A percentile compares a stretch with the other conserved stretches of the same genome.
These are phyloP conservation scores for Neospermospora avenae DNA, from an alignment of 2,329 filamentous ascomycete genomes.

Conservation along the genomic window DNA sequence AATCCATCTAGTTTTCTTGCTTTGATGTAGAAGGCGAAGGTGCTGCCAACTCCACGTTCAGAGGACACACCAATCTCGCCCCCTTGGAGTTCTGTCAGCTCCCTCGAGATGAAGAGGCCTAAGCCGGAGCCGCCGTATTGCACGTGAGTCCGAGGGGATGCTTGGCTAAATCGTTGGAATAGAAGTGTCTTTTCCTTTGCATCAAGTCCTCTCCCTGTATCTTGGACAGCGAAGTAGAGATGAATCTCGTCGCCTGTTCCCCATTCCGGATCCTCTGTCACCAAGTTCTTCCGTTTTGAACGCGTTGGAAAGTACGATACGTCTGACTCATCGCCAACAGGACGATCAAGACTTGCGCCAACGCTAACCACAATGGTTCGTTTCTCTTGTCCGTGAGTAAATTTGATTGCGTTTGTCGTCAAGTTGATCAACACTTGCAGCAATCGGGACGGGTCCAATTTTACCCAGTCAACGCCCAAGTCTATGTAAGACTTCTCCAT, in stretches of 20 bases:
- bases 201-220: slow-evolving; percentile 72
- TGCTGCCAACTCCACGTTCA: slow-evolving; percentile 64
- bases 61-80: slow-evolving; percentile 75
- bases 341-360: slow-evolving; percentile 28
- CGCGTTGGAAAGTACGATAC: slow-evolving; percentile 37
- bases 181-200: slow-evolving; percentile 69
- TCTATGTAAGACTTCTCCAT: slow-evolving; percentile 65
- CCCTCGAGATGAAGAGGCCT: slow-evolving; percentile 75
- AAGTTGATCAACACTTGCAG: slow-evolving; percentile 81
- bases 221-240: slow-evolving; percentile 69
- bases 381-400: slow-evolving; percentile 65
- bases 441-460: slow-evolving; percentile 71
- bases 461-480: slow-evolving; percentile 67
- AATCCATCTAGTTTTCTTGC: slow-evolving; percentile 21
- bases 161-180: slow-evolving; percentile 78
- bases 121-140: slow-evolving; percentile 78
- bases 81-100: slow-evolving; percentile 75
- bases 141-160: slow-evolving; percentile 74
- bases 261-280: slow-evolving; percentile 48
- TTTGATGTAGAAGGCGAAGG: slow-evolving; percentile 68
- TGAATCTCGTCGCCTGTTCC: slow-evolving; percentile 68
- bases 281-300: slow-evolving; percentile 29
- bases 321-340: slow-evolving; percentile 47
- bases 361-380: slow-evolving; percentile 43
- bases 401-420: slow-evolving; percentile 79